These are phyloP conservation scores for Limonium bicolor DNA, from an alignment of 148 eudicot species.

Conservation along the genomic window DNA sequence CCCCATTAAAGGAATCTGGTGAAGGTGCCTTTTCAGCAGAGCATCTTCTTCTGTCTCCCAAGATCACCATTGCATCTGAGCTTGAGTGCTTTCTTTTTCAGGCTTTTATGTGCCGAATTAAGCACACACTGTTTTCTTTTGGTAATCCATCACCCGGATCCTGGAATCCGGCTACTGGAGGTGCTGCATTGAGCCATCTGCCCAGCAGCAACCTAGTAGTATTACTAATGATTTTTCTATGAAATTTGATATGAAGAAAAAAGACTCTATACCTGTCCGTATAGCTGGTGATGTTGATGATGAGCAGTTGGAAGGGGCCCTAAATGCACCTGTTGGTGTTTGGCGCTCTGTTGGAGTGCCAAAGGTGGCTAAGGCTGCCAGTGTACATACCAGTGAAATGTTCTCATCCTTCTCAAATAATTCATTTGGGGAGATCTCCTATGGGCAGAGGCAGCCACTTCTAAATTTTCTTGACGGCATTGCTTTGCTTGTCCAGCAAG, in stretches of 20 bases:
- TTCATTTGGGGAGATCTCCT: constrained; percentile 45
- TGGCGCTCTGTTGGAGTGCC: constrained; percentile 91
- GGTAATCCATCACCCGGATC: constrained; percentile 24
- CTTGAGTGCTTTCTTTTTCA: constrained; percentile 81
- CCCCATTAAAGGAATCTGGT: constrained; percentile 15
- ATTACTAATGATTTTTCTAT: constrained; percentile 27
- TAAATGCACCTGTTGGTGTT: constrained; percentile 76
- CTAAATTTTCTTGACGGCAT: constrained; percentile 79
- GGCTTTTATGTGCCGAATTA: constrained; percentile 73
- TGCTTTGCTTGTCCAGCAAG: constrained; percentile 88
- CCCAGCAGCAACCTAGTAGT: constrained; percentile 44
- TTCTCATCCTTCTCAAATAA: constrained; percentile 32
- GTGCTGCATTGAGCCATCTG: constrained; percentile 26
- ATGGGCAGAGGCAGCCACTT: constrained; percentile 68
- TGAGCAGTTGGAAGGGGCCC: constrained; percentile 53
- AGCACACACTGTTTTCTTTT: constrained; percentile 55
- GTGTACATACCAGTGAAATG: constrained; percentile 30
- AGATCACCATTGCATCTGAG: constrained; percentile 65
- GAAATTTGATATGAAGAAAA: constrained; percentile 68
- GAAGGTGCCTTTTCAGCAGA: constrained; percentile 28
- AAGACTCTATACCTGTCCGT: constrained; percentile 73
- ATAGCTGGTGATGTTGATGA: constrained; percentile 87
- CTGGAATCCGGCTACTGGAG: constrained; percentile 30
- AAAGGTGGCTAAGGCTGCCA: constrained; percentile 47
- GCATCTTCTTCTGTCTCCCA: constrained; percentile 33